Evolutionary conservation across 495 filamentous ascomycete genomes (phyloP), one percentile per base, ranked within the genome.

Genomic region (Cryomyces minteri): DNA sequence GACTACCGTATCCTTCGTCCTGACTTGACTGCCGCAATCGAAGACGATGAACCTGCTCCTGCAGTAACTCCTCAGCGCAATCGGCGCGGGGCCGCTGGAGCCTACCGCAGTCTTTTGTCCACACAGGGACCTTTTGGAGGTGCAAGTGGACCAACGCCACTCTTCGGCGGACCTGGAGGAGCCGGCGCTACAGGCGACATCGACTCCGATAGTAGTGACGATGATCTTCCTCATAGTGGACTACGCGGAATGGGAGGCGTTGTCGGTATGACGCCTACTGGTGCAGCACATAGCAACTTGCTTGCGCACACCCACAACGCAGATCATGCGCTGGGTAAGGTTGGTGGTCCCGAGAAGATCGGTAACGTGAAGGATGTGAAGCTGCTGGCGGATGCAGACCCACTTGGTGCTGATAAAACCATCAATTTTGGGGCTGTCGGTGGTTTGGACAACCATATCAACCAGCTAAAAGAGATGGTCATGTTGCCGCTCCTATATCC

Each of bases 381-480:
- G 46, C 65, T 76, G 1, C 71, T 92, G 42, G 88, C 87, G 18
- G 90, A 98, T 65, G 84, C 87, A 5, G 92, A 98, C 58, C 88
- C 90, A 10, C 65, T 98, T 14, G 90, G 92, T 31, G 85, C 95
- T 28, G 86, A 95, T 54, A 67, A 84, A 57, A 84, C 72, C 56
- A 83, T 98, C 45, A 85, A 84, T 48, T 98, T 98, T 59, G 86
- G 80, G 52, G 82, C 81, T 42, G 85, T 98, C 48, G 90, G 90
- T 53, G 90, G 90, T 8, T 58, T 96, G 46, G 76, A 93, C 53
- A 78, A 82, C 31, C 88, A 94, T 52, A 94, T 98, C 51, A 80
- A 94, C 52, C 84, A 93, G 61, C 69, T 98, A 43, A 95, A 96
- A 62, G 90, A 98, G 61, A 98, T 98, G 90, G 87, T 96, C 12